These are phyloP conservation scores for Acanthamoeba rhysodes DNA, from an alignment of 208 protist genomes.

Conservation along the genomic window DNA sequence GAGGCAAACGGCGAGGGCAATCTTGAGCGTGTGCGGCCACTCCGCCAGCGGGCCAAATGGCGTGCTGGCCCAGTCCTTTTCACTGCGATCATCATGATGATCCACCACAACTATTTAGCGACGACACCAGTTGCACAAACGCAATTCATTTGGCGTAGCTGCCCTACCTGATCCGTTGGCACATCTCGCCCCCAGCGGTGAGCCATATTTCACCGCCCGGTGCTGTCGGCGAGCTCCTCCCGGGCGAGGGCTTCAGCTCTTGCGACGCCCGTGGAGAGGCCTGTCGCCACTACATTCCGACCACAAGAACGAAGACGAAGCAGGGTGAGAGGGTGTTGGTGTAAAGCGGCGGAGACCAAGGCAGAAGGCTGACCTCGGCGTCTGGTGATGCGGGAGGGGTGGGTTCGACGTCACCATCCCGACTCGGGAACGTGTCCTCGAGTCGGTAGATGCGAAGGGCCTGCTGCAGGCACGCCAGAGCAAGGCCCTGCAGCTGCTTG, in stretches of 20 bases:
- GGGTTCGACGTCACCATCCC: not conserved
- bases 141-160: not conserved
- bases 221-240: not conserved
- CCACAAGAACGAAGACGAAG: no score
- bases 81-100: not conserved
- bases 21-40: conserved; percentile 34
- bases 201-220: not conserved
- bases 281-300: no score
- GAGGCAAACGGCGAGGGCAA: conserved; percentile 31
- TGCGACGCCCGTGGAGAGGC: not conserved
- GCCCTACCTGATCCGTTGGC: not conserved
- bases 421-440: not conserved
- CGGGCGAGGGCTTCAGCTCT: not conserved
- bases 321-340: no score
- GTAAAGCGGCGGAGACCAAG: not conserved
- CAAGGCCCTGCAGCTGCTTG: conserved; percentile 26
- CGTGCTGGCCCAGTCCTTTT: conserved; percentile 44
- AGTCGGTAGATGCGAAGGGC: not conserved
- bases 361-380: not conserved
- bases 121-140: not conserved
- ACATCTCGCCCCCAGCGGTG: not conserved
- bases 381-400: not conserved
- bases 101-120: not conserved
- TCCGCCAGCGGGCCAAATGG: conserved; percentile 44
- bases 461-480: not conserved